Evolutionary conservation across 768 basidiomycete species (phyloP), one percentile per base, ranked within the genome.

Genomic region (Cubamyces lactineus): DNA sequence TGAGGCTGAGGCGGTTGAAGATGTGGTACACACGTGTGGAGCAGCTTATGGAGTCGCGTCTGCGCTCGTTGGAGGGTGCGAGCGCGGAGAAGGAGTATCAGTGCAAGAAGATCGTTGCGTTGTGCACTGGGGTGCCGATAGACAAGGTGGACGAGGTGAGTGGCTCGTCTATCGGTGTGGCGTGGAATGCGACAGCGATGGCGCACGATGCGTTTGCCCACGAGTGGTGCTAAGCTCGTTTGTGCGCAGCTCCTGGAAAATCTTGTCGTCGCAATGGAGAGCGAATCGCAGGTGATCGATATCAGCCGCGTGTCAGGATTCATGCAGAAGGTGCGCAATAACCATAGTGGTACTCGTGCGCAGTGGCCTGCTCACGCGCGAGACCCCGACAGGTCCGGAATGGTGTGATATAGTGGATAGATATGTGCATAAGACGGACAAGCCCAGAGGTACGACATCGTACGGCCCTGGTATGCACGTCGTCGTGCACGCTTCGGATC

Each of bases 131-230:
- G 21, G 87, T 95, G 49, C 85, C 91, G 2, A 81, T 91, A 47
- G 94, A 96, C 69, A 87, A 89, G 73, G 90, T 98, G 53, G 96
- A 97, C 73, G 87, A 87, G 71, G 95, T 96, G 73, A 81, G 89
- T 83, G 28, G 26, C 28, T 11, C 38, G 38, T 56, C 12, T 46
- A 30, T 16, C 26, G 17, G 21, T 16, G 26, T 30, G 19, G 41
- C 53, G 23, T n/a, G 39, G 21, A 28, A 47, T 19, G 49, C 28
- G 54, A 17, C 28, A 3, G 34, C 16, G 50, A 21, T 41, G 15
- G 49, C 30, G 26, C 23, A 26, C 2, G 5, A 11, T 30, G 48
- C 3, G 21, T 40, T 13, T n/a, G 53, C 40, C 16, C 49, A 11
- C n/a, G 23, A 26, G 34, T 38, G 6, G 38, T 53, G 62, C 62